Evolutionary conservation across 495 filamentous ascomycete species (phyloP).

Genomic region (Aspergillus kassunensis): DNA sequence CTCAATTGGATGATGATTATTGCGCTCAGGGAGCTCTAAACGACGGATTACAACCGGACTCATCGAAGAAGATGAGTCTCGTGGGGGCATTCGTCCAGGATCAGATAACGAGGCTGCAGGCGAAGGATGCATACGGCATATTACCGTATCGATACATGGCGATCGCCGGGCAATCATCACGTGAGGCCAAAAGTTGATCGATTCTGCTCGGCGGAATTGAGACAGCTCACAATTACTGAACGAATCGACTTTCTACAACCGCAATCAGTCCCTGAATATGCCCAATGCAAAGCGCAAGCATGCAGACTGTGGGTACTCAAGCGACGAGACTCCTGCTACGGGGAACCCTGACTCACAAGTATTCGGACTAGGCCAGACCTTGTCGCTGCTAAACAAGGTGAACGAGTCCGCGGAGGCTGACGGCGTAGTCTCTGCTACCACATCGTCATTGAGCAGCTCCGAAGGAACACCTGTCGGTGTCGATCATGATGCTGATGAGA

Average conservation of each 20-base stretch:
- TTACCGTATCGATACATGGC: constrained; percentile 1
- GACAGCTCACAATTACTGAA: background rate
- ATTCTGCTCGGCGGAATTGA: background rate
- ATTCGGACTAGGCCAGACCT: constrained; percentile 31
- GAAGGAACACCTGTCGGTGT: constrained; percentile 23
- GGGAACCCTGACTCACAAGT: constrained; percentile 5
- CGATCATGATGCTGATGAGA: background rate
- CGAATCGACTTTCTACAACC: background rate
- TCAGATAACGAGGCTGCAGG: constrained; percentile 1
- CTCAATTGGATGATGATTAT: background rate
- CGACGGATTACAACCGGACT: background rate
- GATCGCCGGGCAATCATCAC: constrained; percentile 2
- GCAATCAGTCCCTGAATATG: constrained; percentile 15
- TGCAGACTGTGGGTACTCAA: constrained; percentile 18
- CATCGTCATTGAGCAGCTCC: constrained; percentile 5
- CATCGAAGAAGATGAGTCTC: background rate
- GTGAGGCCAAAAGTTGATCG: constrained; percentile 7
- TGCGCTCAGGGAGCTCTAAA: background rate
- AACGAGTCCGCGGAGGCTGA: constrained; percentile 11
- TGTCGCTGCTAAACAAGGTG: constrained; percentile 27
- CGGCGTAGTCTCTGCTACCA: background rate
- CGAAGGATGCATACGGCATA: background rate
- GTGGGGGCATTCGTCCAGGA: background rate
- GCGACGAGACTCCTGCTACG: constrained; percentile 24
- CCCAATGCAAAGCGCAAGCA: constrained; percentile 35